A percentile compares a stretch with the other conserved stretches of the same genome.
phyloP scores from a whole-genome alignment of 1,139 yeast genomes.

The Saccharomyces hybrid region DNA sequence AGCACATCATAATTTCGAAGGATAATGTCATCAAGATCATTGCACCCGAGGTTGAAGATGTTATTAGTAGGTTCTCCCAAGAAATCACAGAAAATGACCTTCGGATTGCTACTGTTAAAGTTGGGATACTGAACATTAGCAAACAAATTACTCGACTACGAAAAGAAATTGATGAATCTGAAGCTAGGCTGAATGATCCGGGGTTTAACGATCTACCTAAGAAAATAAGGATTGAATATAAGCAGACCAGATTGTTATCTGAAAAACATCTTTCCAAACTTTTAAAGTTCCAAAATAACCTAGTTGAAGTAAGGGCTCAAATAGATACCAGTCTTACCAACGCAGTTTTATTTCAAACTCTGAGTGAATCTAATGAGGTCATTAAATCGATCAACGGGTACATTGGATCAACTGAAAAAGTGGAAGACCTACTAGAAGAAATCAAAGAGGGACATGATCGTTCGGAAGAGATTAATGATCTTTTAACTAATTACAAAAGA shows the following conservation, averaged over 20 bases:
- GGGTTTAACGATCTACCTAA: conserved; percentile 8
- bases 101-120: conserved; percentile 29
- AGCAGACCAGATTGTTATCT: conserved; percentile 30
- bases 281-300: conserved; percentile 33
- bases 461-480: conserved; percentile 35
- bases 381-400: conserved; percentile 29
- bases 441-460: conserved; percentile 37
- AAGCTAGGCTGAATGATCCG: conserved; percentile 8
- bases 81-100: conserved; percentile 31
- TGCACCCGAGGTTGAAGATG: conserved; percentile 8
- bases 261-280: conserved; percentile 34
- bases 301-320: conserved; percentile 37
- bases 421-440: conserved; percentile 38
- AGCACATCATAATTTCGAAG: conserved; percentile 12
- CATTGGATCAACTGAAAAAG: conserved; percentile 33
- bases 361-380: conserved; percentile 34
- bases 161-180: conserved; percentile 10
- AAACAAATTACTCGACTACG: conserved; percentile 14
- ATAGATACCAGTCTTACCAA: conserved; percentile 45
- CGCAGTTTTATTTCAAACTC: conserved; percentile 34
- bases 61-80: conserved; percentile 5
- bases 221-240: conserved; percentile 15
- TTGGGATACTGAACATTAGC: conserved; percentile 14
- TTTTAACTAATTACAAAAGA: conserved; percentile 25
- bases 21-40: conserved; percentile 19